Conservation (phyloP, 176 grass and related monocot genomes). For the maize (Zea mays) region DNA sequence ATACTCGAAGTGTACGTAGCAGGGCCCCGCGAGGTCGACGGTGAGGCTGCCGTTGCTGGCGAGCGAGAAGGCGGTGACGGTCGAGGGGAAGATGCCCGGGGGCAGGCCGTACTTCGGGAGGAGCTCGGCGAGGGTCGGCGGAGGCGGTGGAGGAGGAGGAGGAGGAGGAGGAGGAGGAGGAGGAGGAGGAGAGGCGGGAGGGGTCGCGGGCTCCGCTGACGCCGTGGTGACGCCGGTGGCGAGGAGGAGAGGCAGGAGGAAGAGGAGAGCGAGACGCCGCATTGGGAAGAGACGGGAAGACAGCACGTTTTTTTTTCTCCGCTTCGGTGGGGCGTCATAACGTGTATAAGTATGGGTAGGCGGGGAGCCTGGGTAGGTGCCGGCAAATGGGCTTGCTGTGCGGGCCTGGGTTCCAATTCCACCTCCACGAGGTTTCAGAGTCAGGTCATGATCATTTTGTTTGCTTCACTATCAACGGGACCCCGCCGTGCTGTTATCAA, state of each 20-base stretch:
- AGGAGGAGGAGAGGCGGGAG: background rate
- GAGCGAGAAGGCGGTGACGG: slow-evolving; percentile 62
- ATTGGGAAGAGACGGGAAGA: slow-evolving; percentile 18
- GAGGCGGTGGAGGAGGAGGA: background rate
- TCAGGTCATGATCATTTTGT: too few relatives aligned
- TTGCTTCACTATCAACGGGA: too few relatives aligned
- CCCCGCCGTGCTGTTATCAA: too few relatives aligned
- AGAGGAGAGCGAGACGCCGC: slow-evolving; percentile 32
- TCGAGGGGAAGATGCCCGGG: slow-evolving; percentile 60
- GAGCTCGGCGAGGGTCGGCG: slow-evolving; percentile 55
- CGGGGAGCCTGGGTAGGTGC: background rate
- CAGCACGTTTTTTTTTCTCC: background rate
- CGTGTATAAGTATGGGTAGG: background rate
- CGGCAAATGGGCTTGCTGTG: background rate
- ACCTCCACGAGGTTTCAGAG: background rate
- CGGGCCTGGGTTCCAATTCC: too few relatives aligned
- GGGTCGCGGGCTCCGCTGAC: background rate
- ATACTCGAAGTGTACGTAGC: slow-evolving; percentile 61
- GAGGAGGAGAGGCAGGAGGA: background rate
- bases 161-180: background rate
- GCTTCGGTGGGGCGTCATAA: background rate
- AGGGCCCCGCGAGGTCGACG: slow-evolving; percentile 62
- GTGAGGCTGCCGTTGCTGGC: slow-evolving; percentile 51
- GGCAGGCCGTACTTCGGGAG: slow-evolving; percentile 66
- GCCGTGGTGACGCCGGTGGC: background rate